Conservation (phyloP, 2,329 filamentous ascomycete genomes). For the Pseudohalonectria lignicola region DNA sequence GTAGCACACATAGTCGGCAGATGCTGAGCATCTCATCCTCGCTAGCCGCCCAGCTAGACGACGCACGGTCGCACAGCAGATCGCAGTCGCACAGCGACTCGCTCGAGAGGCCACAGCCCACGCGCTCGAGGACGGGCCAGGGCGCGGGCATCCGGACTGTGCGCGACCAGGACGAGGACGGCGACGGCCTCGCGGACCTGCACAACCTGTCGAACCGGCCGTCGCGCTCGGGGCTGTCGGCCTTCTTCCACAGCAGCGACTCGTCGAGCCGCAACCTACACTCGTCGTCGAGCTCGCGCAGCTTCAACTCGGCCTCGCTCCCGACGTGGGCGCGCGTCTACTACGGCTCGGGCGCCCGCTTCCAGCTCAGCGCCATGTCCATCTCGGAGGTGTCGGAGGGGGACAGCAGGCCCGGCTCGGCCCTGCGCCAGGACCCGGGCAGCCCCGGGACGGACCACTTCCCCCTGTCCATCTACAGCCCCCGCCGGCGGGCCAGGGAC, state of each 20-base stretch:
- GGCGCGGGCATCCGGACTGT: slow-evolving; percentile 32
- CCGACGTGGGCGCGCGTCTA: slow-evolving; percentile 55
- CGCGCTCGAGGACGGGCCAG: slow-evolving; percentile 24
- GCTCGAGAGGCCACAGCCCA: slow-evolving; percentile 36
- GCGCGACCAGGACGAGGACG: slow-evolving; percentile 50
- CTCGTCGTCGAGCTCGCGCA: slow-evolving; percentile 34
- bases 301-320: slow-evolving; percentile 30
- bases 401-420: slow-evolving; percentile 34
- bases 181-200: slow-evolving; percentile 52
- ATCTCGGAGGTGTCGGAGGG: slow-evolving; percentile 34
- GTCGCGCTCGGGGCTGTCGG: slow-evolving; percentile 41
- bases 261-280: slow-evolving; percentile 40
- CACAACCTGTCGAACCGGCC: slow-evolving; percentile 39
- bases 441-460: slow-evolving; percentile 40
- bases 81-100: slow-evolving; percentile 31
- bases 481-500: slow-evolving; percentile 32
- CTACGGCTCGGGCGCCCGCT: slow-evolving; percentile 56
- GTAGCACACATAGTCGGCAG: slow-evolving; percentile 37
- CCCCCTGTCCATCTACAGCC: slow-evolving; percentile 31
- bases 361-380: slow-evolving; percentile 35
- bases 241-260: slow-evolving; percentile 32
- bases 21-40: slow-evolving; percentile 49
- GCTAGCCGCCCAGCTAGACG: slow-evolving; percentile 31
- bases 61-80: slow-evolving; percentile 20
- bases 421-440: slow-evolving; percentile 31